Evolutionary conservation across 106 monocot genomes (phyloP).

Genomic region (Ottelia alismoides): DNA sequence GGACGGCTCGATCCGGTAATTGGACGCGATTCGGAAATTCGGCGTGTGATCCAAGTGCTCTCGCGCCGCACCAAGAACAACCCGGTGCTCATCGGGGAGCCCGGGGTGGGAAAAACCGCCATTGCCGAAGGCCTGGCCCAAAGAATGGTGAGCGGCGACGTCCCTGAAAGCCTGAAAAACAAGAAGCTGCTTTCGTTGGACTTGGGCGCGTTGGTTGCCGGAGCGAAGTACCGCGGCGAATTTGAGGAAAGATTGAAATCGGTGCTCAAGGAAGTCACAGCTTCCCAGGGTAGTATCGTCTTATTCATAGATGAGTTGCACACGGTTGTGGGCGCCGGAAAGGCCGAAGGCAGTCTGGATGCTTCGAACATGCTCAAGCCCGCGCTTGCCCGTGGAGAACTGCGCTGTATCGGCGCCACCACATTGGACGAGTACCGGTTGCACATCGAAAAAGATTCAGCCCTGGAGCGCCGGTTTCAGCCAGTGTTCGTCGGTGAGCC

Average conservation of each 20-base stretch:
- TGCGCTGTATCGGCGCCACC: constrained; percentile 85
- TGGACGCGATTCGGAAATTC: constrained; percentile 53
- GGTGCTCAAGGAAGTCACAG: constrained; percentile 54
- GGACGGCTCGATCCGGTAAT: constrained; percentile 44
- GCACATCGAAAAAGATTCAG: constrained; percentile 85
- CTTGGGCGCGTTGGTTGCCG: constrained; percentile 43
- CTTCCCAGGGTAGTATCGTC: constrained; percentile 43
- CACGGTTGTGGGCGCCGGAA: constrained; percentile 2
- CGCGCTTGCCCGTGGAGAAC: constrained; percentile 78
- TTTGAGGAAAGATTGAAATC: constrained; percentile 24
- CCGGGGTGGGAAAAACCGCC: constrained; percentile 58
- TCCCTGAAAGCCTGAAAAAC: constrained; percentile 35
- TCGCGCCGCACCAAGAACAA: constrained; percentile 39
- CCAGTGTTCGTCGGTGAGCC: constrained; percentile 79
- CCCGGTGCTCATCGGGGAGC: too few species aligned
- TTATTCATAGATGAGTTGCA: constrained; percentile 67
- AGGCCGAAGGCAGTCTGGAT: too few species aligned
- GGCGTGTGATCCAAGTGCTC: constrained; percentile 30
- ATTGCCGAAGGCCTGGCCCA: constrained; percentile 61
- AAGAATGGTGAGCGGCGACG: constrained; percentile 44
- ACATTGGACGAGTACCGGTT: constrained; percentile 81
- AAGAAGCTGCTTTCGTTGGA: constrained; percentile 39
- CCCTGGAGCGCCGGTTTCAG: constrained; percentile 79
- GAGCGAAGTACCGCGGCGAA: constrained; percentile 40
- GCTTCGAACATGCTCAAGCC: constrained; percentile 81